A percentile compares a stretch with the other conserved stretches of the same genome.
phyloP scores from a whole-genome alignment of 306 rosid genomes.

The Quercus aquifolioides region DNA sequence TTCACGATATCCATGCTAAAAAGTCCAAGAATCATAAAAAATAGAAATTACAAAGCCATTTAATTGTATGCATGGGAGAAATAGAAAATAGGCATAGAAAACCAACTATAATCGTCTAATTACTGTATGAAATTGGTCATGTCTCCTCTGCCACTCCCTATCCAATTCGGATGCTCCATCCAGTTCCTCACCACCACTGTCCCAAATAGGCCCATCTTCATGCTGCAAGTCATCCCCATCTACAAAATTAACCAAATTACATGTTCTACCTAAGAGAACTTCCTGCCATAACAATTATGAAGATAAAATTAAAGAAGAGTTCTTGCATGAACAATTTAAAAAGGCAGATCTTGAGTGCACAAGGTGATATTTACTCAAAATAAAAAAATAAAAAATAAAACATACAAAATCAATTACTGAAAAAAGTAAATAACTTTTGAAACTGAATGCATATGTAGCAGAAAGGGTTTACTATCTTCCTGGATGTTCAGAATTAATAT shows the following conservation, averaged over 20 bases:
- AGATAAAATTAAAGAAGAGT: neutral
- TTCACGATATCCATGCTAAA: conserved; percentile 80
- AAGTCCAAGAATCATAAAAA: neutral
- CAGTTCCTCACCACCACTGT: conserved; percentile 46
- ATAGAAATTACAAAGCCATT: neutral
- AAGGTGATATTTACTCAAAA: neutral
- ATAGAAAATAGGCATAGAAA: conserved; percentile 6
- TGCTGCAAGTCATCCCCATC: conserved; percentile 34
- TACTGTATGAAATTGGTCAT: conserved; percentile 67
- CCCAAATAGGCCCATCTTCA: conserved; percentile 43
- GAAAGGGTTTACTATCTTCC: neutral
- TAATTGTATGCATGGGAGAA: neutral
- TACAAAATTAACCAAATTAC: conserved; percentile 3
- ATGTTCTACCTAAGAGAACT: neutral
- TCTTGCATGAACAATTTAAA: neutral
- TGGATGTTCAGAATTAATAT: neutral
- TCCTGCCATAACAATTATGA: neutral
- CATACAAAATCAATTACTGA: neutral
- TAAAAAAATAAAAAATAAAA: neutral
- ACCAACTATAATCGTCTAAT: conserved; percentile 1
- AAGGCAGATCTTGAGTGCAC: neutral
- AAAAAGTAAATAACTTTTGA: neutral
- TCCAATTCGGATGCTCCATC: conserved; percentile 44
- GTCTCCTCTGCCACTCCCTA: conserved; percentile 78
- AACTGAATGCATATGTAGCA: neutral